phyloP scores from a whole-genome alignment of 768 basidiomycete species.

The Mycena venus region DNA sequence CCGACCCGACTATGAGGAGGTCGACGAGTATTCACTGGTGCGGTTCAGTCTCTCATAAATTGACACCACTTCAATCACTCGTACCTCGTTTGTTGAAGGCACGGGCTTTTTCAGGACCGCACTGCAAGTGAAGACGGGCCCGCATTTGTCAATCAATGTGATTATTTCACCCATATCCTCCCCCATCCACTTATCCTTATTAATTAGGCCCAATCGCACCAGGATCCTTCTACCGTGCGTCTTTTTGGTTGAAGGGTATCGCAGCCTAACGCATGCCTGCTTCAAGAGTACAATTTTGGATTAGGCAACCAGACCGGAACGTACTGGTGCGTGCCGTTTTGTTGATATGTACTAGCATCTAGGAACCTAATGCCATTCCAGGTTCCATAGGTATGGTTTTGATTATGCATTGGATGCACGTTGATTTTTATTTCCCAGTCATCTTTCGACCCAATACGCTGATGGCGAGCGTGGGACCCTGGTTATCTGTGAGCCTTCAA shows the following conservation, averaged over 20 bases:
- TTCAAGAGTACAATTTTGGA: background rate
- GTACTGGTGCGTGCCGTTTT: too few relatives aligned
- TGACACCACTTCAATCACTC: too few relatives aligned
- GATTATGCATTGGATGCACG: background rate
- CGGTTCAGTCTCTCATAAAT: too few relatives aligned
- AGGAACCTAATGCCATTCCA: too few relatives aligned
- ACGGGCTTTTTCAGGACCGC: background rate
- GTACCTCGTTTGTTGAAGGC: too few relatives aligned
- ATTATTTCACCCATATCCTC: background rate
- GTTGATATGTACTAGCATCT: too few relatives aligned
- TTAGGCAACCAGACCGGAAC: background rate
- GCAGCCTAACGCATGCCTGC: background rate
- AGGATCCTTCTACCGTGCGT: background rate
- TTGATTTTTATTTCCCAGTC: background rate
- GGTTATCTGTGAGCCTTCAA: background rate
- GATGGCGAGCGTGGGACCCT: background rate
- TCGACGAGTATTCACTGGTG: too few relatives aligned
- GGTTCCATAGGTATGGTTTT: background rate
- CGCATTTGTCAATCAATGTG: background rate
- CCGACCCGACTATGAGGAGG: conserved; percentile 48
- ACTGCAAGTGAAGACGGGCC: too few relatives aligned
- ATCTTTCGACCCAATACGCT: too few relatives aligned
- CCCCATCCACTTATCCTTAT: background rate
- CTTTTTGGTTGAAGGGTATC: background rate
- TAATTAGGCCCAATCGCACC: background rate